A percentile compares a stretch with the other conserved stretches of the same genome.
Evolutionary conservation across 163 green algal genomes (phyloP).

Genomic region (Scenedesmus sp.): DNA sequence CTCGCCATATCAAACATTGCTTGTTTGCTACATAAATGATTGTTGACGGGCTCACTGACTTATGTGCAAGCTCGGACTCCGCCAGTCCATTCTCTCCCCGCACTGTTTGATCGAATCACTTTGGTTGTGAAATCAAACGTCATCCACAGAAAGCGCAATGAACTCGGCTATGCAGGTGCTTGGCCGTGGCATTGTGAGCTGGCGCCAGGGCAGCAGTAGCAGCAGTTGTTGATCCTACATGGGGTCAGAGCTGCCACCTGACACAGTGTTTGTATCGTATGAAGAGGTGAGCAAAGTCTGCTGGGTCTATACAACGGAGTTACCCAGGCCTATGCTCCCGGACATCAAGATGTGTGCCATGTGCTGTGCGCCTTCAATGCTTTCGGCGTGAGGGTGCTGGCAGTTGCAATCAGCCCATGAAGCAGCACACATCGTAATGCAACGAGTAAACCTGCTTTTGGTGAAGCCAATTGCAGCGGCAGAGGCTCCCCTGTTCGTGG

Average conservation of each 20-base stretch:
- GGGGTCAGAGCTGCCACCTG: not conserved
- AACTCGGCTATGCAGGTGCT: not conserved
- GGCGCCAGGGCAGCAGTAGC: conserved; percentile 9
- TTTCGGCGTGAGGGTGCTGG: not conserved
- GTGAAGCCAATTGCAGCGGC: not conserved
- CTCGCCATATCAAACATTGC: no score
- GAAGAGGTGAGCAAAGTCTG: conserved; percentile 14
- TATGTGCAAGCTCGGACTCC: not conserved
- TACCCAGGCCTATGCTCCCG: not conserved
- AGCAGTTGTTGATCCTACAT: conserved; percentile 3
- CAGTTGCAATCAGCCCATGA: not conserved
- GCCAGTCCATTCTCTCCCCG: not conserved
- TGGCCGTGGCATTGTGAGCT: not conserved
- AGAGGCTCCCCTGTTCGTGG: not conserved
- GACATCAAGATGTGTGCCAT: not conserved
- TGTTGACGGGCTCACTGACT: not conserved
- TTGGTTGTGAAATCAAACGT: not conserved
- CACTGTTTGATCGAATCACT: not conserved
- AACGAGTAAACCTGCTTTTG: not conserved
- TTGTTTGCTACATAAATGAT: no score
- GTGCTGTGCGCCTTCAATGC: not conserved
- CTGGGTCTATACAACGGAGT: not conserved
- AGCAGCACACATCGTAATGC: not conserved
- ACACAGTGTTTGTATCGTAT: conserved; percentile 10
- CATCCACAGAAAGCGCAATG: not conserved